Evolutionary conservation across 176 grass and related monocot genomes (phyloP).

Genomic region (Canna indica): DNA sequence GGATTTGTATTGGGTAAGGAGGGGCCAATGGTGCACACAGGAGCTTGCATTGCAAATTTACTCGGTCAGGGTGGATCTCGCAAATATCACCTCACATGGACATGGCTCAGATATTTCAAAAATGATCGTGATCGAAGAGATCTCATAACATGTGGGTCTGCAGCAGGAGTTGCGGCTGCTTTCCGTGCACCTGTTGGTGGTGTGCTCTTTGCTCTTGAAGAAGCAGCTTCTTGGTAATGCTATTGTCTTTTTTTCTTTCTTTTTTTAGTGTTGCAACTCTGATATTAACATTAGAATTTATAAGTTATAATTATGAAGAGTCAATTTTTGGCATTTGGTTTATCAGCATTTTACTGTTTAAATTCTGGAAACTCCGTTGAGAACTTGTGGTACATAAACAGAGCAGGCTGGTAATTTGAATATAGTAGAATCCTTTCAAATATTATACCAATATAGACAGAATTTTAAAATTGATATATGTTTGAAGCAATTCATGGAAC

Average conservation of each 20-base stretch:
- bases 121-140: conserved; percentile 83
- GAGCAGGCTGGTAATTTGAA: too few species aligned
- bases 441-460: too few species aligned
- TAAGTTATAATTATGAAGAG: not conserved
- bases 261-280: not conserved
- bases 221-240: conserved; percentile 85
- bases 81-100: conserved; percentile 92
- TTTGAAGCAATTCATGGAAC: too few species aligned
- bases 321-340: not conserved
- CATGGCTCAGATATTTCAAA: conserved; percentile 81
- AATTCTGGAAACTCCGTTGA: too few species aligned
- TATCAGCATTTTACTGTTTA: too few species aligned
- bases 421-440: too few species aligned
- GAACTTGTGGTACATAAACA: too few species aligned
- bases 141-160: conserved; percentile 86
- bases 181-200: conserved; percentile 89
- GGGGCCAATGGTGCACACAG: conserved; percentile 97
- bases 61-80: conserved; percentile 87
- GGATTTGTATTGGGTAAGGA: conserved; percentile 95
- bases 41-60: conserved; percentile 87
- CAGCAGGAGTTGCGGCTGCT: conserved; percentile 87
- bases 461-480: too few species aligned
- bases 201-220: conserved; percentile 95
- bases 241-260: conserved; percentile 2
- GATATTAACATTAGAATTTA: not conserved